Base-by-base conservation (phyloP, 208 protist genomes). In the Sergeia podlipaevii region DNA sequence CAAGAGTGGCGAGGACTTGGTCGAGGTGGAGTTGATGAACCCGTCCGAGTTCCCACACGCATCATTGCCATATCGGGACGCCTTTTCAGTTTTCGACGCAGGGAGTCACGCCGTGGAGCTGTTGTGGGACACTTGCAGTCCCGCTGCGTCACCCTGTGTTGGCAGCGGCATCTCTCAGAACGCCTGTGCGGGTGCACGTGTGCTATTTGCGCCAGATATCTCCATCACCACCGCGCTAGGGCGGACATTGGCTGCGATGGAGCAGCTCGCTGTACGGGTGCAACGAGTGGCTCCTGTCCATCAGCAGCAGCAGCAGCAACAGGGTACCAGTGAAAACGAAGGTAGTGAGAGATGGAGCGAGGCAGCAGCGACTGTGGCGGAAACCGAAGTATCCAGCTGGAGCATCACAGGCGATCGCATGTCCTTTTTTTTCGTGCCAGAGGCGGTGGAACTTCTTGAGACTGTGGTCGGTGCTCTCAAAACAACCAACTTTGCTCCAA, bases 1-100 rank as follows among this genome's bases (percentile, higher is more conserved):
- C 34, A 4, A 43, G 13, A 18, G 53, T 6, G 39, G 54, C 11
- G 65, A 67, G 21, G 60, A 65, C 29, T 32, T 67, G 27, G 43
- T 43, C 1, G 63, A 63, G 2, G 36, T 72, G 30, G 62, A 72
- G 34, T 47, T 80, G 6, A 45, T 54, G 47, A 49, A 55, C 24
- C 33, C 36, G 29, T 26, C 44, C 18, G 61, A 34, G 36, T 30
- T 39, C 13, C 44, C 52, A 11, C 39, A 15, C 4, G 58, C 42
- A 4, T 55, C 64, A 17, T 21, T 21, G 21, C 39, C 57, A 10
- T 58, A 58, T 34, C 60, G 60, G 10, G 37, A 69, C 11, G 36
- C 60, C 15, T 61, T 60, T 32, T 60, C 41, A 3, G 30, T 49
- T 20, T 59, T 42, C 26, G 38, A 33, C 3, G 33, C n/a, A 17